Evolutionary conservation across 768 basidiomycete species (phyloP).

Genomic region (Xanthoconium stramineum): DNA sequence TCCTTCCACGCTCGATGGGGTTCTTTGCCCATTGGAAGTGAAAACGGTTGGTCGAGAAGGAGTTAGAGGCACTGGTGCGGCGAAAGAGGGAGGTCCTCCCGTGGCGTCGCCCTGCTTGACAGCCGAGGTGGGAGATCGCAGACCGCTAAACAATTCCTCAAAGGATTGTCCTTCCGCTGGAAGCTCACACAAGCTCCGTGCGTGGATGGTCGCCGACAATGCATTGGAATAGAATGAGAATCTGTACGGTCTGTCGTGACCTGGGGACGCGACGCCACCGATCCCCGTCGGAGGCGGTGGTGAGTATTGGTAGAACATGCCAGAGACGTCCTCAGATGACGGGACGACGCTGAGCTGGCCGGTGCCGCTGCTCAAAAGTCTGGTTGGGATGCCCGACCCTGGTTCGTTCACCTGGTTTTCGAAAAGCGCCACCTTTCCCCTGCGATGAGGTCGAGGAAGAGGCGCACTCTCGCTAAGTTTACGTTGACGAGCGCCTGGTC

Average conservation of each 20-base stretch:
- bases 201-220: conserved; percentile 90
- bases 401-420: conserved; percentile 56
- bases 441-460: conserved; percentile 56
- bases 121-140: conserved; percentile 22
- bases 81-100: not conserved
- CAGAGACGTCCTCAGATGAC: conserved; percentile 39
- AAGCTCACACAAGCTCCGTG: conserved; percentile 86
- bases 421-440: conserved; percentile 90
- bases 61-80: conserved; percentile 9
- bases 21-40: conserved; percentile 8
- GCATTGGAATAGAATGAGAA: conserved; percentile 99
- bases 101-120: conserved; percentile 5
- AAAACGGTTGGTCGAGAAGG: conserved; percentile 1
- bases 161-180: conserved; percentile 93
- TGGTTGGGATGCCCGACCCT: conserved; percentile 44
- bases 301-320: conserved; percentile 11
- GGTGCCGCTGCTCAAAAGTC: conserved; percentile 20
- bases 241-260: conserved; percentile 87
- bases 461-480: conserved; percentile 85
- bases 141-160: conserved; percentile 78
- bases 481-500: conserved; percentile 58
- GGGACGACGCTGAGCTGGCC: conserved; percentile 38
- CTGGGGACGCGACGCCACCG: conserved; percentile 43
- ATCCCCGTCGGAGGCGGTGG: conserved; percentile 10
- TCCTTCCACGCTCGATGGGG: conserved; percentile 4